Base-by-base conservation (phyloP, 177 flowering plant genomes). In the Vitis hybrid region DNA sequence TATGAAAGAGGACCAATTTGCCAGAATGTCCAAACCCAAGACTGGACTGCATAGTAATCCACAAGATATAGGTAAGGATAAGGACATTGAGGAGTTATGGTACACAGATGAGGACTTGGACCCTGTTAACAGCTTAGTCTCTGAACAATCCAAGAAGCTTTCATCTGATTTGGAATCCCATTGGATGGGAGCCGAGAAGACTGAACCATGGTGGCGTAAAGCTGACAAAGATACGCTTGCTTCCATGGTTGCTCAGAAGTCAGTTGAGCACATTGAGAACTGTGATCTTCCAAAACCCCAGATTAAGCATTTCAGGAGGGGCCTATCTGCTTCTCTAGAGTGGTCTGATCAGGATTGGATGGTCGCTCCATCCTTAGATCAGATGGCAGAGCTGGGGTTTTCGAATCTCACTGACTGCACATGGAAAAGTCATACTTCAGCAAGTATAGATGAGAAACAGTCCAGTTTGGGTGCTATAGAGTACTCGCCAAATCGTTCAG, bases 251-350 rank as follows among this genome's bases (percentile, higher is more conserved):
- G 77, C 80, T 65, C 59, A 61, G 71, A 70, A 66, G 56, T 73
- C 80, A 22, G 67, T 69, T 38, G 71, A 51, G 28, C 64, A 69
- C 66, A 59, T 73, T 56, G 70, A 69, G 65, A 77, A 77, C 55
- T 77, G 77, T 64, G 80, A 77, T 61, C 77, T 77, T 61, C 77
- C 80, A 3, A 64, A 19, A 10, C 76, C 76, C 2, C 71, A 67
- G 64, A 52, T 13, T 3, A 72, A 28, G 65, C 60, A 64, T n/a
- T 54, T 49, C 5, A 51, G 73, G 52, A 63, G 15, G 22, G 47
- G 49, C 17, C 60, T 54, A n/a, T 49, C 49, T 59, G 18, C 62
- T 28, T 14, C 52, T 63, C 24, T 58, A 4, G 64, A 20, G 33
- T 11, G 59, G 52, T 72, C 58, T 54, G 64, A 51, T 7, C 65